Evolutionary conservation across 768 basidiomycete species (phyloP), one percentile per base, ranked within the genome.

Genomic region (Krasilnikovozyma curviuscula): DNA sequence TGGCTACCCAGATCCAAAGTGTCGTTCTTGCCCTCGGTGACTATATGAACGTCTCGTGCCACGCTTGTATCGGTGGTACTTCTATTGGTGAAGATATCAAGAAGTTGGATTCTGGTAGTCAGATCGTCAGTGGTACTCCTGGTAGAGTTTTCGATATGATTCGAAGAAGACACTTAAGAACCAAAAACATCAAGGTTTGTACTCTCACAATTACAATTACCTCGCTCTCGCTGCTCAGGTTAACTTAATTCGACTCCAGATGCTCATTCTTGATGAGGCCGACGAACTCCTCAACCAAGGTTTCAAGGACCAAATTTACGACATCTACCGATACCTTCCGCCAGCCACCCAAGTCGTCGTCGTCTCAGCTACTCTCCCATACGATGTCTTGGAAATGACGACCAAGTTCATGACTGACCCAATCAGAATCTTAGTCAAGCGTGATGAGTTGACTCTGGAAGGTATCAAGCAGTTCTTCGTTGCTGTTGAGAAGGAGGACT

Each of bases 301-400:
- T 19, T 95, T 98, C 78, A 91, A 88, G 68, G 89, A 98, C 65
- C 88, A 95, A 68, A 95, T 95, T 62, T 95, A 95, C 69, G 91
- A 98, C 66, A 83, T 95, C 52, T 95, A 93, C 67, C 82, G 88
- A 54, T 89, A 89, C 63, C 80, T 97, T 34, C 91, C 91, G 27
- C 88, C 88, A 24, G 85, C 85, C 44, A 95, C 88, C 5, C 49
- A 50, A 40, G 91, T 97, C 39, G 88, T 98, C 38, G 73, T 97
- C 40, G 75, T 98, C 55, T 91, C 88, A 61, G 88, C 91, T 37
- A 95, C 89, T 24, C 73, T 97, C 53, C 91, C 91, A 9, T 81
- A 86, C 63, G 91, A 98, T 60, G 89, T 98, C 34, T 66, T 97
- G 64, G 91, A 97, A 69, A 93, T 95, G 83, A 95, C 91, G 18